Evolutionary conservation across 805 yeast genomes (phyloP).

Genomic region (Priceomyces melissophilus): DNA sequence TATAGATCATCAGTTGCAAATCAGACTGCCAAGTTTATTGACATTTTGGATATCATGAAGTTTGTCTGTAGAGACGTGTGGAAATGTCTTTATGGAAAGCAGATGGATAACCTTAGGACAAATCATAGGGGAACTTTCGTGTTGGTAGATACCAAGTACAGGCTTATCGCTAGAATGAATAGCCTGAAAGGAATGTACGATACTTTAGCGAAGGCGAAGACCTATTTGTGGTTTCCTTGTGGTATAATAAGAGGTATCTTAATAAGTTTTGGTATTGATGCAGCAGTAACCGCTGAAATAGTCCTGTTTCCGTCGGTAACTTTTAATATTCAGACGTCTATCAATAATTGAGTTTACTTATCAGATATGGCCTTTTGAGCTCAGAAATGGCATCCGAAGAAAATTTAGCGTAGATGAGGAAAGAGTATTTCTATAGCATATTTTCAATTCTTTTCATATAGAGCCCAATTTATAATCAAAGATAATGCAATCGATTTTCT

Average conservation of each 20-base stretch:
- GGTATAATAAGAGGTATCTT: constrained; percentile 75
- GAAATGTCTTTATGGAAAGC: constrained; percentile 76
- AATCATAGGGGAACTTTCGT: constrained; percentile 87
- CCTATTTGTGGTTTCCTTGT: constrained; percentile 66
- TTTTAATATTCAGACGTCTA: constrained; percentile 63
- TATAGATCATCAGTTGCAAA: constrained; percentile 22
- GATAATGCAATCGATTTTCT: no score
- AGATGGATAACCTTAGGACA: constrained; percentile 87
- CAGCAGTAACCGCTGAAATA: constrained; percentile 63
- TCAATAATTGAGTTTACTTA: constrained; percentile 24
- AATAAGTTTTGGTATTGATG: constrained; percentile 64
- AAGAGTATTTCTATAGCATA: no score
- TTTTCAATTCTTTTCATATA: no score
- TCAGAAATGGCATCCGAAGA: no score
- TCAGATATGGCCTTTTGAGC: no score
- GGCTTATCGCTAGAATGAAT: constrained; percentile 49
- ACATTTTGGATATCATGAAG: constrained; percentile 80
- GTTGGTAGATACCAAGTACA: constrained; percentile 64
- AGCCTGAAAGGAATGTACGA: constrained; percentile 42
- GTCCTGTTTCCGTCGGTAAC: constrained; percentile 62
- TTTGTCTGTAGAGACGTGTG: constrained; percentile 91
- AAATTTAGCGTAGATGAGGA: no score
- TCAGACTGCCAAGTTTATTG: constrained; percentile 45
- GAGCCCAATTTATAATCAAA: no score
- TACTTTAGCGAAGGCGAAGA: constrained; percentile 41